Conservation (phyloP, 805 yeast species). For the Nakazawaea peltata region DNA sequence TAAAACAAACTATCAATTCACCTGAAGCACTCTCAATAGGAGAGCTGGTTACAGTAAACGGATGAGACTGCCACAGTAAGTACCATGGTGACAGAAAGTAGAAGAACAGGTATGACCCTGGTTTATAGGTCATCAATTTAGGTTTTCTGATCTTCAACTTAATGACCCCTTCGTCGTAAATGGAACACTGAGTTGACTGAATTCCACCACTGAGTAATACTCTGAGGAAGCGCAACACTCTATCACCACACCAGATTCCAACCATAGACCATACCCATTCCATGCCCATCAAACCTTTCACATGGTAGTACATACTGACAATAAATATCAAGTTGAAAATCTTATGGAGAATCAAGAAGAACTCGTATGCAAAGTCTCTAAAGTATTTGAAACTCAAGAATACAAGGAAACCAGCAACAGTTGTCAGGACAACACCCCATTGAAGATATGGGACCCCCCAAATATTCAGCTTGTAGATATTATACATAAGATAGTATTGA, state of each 20-base stretch:
- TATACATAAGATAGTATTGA: too few relatives aligned
- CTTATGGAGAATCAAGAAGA: conserved; percentile 32
- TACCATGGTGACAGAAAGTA: conserved; percentile 40
- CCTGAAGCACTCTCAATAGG: conserved; percentile 14
- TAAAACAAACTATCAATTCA: conserved; percentile 32
- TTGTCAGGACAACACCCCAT: conserved; percentile 24
- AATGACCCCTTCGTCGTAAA: conserved; percentile 12
- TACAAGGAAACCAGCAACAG: conserved; percentile 12
- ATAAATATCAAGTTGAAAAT: conserved; percentile 29
- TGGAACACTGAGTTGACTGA: conserved; percentile 11
- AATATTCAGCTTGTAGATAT: too few relatives aligned
- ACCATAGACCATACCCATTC: conserved; percentile 32
- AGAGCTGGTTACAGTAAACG: conserved; percentile 45
- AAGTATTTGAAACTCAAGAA: conserved; percentile 16
- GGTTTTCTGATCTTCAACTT: conserved; percentile 16
- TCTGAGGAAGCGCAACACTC: conserved; percentile 26
- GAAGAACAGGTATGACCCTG: conserved; percentile 49
- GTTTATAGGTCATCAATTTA: conserved; percentile 19
- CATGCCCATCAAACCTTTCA: conserved; percentile 31
- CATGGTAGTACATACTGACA: conserved; percentile 31
- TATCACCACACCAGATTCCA: conserved; percentile 32
- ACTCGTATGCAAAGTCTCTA: conserved; percentile 30
- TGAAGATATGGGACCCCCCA: conserved; percentile 36
- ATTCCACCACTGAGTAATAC: conserved; percentile 19
- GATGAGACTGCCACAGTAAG: conserved; percentile 61